Evolutionary conservation across 169 alveolate species (phyloP).

Genomic region (Cryptosporidium felis): DNA sequence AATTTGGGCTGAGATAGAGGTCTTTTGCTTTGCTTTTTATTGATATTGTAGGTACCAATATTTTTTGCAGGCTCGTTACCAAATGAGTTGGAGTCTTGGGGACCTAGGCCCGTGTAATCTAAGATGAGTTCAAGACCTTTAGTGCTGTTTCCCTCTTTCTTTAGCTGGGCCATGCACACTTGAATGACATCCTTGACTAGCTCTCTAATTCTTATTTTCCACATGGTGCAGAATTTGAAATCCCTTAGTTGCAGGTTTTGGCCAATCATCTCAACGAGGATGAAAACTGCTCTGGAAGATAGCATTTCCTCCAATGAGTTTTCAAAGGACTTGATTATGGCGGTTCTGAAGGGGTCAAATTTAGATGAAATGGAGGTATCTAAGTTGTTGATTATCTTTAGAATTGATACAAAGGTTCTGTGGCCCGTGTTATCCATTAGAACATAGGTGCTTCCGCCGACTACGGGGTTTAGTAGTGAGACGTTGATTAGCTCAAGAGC

Average conservation of each 20-base stretch:
- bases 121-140: constrained; percentile 27
- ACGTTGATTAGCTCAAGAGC: background rate
- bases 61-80: too few relatives aligned
- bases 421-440: constrained; percentile 36
- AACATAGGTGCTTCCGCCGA: background rate
- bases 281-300: constrained; percentile 57
- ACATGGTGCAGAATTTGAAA: constrained; percentile 11
- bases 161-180: background rate
- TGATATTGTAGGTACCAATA: background rate
- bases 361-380: background rate
- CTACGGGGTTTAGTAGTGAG: background rate
- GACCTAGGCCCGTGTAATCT: background rate
- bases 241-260: constrained; percentile 19
- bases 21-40: background rate
- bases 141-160: background rate
- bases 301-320: constrained; percentile 34
- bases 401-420: constrained; percentile 41
- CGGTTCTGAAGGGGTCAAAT: constrained; percentile 45
- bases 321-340: background rate
- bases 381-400: constrained; percentile 33
- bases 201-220: constrained; percentile 38
- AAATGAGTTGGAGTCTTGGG: background rate
- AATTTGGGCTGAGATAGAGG: too few relatives aligned
- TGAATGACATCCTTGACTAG: constrained; percentile 2
- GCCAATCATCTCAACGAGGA: constrained; percentile 64